A percentile compares a stretch with the other conserved stretches of the same genome.
Evolutionary conservation across 345 rosid species (phyloP).

Genomic region (Balakata baccata): DNA sequence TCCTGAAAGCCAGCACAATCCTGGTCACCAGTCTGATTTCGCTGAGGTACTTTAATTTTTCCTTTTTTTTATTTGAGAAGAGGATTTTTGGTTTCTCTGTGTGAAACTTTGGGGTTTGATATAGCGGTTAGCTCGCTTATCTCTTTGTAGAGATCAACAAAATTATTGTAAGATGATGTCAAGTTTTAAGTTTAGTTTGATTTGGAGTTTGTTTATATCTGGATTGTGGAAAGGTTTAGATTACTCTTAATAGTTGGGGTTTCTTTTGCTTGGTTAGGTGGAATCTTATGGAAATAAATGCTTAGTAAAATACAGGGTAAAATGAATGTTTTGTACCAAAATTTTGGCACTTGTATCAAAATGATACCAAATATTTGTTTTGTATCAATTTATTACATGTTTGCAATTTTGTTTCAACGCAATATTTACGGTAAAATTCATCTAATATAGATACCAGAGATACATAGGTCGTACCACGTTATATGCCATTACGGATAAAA

Average conservation of each 20-base stretch:
- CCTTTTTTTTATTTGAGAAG: not conserved
- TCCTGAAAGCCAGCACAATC: constrained; percentile 96
- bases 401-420: too few species aligned
- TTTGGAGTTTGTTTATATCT: not conserved
- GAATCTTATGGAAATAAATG: not conserved
- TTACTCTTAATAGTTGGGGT: not conserved
- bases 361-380: too few species aligned
- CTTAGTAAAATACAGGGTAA: not conserved
- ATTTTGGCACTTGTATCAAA: too few species aligned
- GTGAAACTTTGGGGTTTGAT: not conserved
- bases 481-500: too few species aligned
- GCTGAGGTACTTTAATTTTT: constrained; percentile 62
- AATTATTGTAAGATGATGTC: not conserved
- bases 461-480: too few species aligned
- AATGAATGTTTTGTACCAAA: too few species aligned
- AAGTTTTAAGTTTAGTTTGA: too few species aligned
- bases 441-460: too few species aligned
- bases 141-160: not conserved
- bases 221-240: not conserved
- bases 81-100: not conserved
- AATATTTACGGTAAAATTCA: too few species aligned
- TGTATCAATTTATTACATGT: too few species aligned
- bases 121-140: not conserved
- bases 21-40: constrained; percentile 85
- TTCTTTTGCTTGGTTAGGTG: not conserved